Evolutionary conservation across 2,329 filamentous ascomycete species (phyloP), one percentile per base, ranked within the genome.

Genomic region (Neopestalotiopsis clavispora): DNA sequence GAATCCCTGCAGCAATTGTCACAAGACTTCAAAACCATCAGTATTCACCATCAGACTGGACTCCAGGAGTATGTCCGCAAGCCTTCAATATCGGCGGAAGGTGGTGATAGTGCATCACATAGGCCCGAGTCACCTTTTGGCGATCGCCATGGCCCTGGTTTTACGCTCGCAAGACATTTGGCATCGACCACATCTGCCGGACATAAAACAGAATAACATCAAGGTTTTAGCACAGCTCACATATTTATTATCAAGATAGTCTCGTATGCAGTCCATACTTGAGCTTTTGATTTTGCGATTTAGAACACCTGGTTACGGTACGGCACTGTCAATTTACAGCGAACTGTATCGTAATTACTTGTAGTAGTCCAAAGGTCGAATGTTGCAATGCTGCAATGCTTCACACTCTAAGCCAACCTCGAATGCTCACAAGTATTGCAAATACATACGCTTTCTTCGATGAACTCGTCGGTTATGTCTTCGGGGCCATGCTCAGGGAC

Each of bases 1-100:
- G 52, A 13, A n/a, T 67, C 65, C 20, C 40, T 67, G 6, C 65
- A 67, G 52, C 28, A 58, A 28, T 34, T 67, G 28, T 58, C 65
- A 7, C 23, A 42, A 60, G 56, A 67, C 52, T 60, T 67, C 23
- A 57, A 30, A 52, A 23, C 23, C 10, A 65, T 65, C 63, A 56
- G 23, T n/a, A 65, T 56, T 57, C 28, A 65, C 45, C 30, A 65
- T 12, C 34, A 38, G 34, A 65, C 23, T 20, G 10, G 30, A n/a
- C 38, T 42, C 12, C 63, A 65, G 20, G 42, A 56, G 45, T 20
- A 34, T 10, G 3, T 23, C 40, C 34, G 40, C 20, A 32, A 30
- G 9, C 7, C 40, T 3, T 32, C 63, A 65, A 23, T 14, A 6
- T 34, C 63, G n/a, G 28, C 23, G 23, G 34, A 10, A 28, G 23